Evolutionary conservation across 768 basidiomycete genomes (phyloP), one percentile per base, ranked within the genome.

Genomic region (Leucosporidium scottii): DNA sequence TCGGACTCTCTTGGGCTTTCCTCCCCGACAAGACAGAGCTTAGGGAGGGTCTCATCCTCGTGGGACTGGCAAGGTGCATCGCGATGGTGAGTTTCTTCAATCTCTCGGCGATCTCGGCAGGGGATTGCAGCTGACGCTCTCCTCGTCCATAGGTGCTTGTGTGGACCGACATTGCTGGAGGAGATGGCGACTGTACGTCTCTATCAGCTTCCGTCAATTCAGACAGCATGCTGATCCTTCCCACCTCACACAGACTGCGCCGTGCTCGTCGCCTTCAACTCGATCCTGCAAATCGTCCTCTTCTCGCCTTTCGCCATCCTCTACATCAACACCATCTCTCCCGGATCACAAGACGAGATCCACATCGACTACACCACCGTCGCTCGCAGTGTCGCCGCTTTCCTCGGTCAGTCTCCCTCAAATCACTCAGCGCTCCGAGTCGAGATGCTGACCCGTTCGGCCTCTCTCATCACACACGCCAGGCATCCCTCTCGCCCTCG

Each of bases 1-100:
- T 91, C 25, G 89, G 81, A 1, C 76, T 90, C 34, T 89, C 90
- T 1, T 91, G 90, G 88, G 89, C 87, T 8, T 88, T 88, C 8
- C 82, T 92, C 0, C 90, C 89, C 0, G 90, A 92, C 75, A 68
- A 76, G 12, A 70, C 76, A 85, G 31, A 82, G 1, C 87, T 90
- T 74, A 83, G 89, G 34, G 84, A 85, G 1, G 90, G 91, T 2
- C 85, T 92, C 4, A 87, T 92, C 74, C 81, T 92, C 79, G 89
- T 92, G 47, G 90, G 91, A 6, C 77, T 90, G 47, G 88, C 87
- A 23, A 81, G 86, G 54, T 88, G 83, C 75, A 85, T 84, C 71
- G 79, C 79, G 30, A 80, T 80, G 79, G 78, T 79, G 3, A 44
- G 63, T 17, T n/a, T 17, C 34, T n/a, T n/a, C n/a, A n/a, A n/a